phyloP scores from a whole-genome alignment of 257 asterid species.

The Craterostigma plantagineum region DNA sequence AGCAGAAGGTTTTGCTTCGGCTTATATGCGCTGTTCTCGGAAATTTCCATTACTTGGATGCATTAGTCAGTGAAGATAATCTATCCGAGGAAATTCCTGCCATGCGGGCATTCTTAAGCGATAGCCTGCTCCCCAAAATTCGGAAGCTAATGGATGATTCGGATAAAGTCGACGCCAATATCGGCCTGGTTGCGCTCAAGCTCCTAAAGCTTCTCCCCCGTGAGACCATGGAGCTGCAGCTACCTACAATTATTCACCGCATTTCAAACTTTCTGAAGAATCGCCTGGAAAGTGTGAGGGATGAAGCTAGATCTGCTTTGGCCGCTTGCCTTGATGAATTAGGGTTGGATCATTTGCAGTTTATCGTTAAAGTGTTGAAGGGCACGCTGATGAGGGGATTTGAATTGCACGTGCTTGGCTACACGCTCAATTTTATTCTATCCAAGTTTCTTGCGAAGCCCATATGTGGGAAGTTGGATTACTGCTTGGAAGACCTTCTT shows the following conservation, averaged over 20 bases:
- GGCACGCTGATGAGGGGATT: conserved; percentile 67
- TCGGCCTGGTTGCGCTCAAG: conserved; percentile 71
- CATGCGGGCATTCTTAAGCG: conserved; percentile 36
- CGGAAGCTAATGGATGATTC: conserved; percentile 54
- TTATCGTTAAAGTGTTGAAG: conserved; percentile 55
- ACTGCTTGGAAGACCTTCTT: conserved; percentile 71
- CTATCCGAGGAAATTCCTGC: conserved; percentile 18
- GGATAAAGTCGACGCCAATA: conserved; percentile 48
- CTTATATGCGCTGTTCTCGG: conserved; percentile 62
- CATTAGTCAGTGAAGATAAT: conserved; percentile 18
- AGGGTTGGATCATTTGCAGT: conserved; percentile 75
- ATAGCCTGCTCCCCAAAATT: conserved; percentile 56
- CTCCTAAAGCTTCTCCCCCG: conserved; percentile 71
- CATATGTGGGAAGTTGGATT: conserved; percentile 51
- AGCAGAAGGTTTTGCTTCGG: conserved; percentile 49
- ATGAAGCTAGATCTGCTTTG: conserved; percentile 86
- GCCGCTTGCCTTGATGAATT: conserved; percentile 73
- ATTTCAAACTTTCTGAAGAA: conserved; percentile 66
- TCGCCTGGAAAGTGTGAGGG: conserved; percentile 74
- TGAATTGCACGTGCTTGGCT: conserved; percentile 83
- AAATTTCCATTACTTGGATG: conserved; percentile 46
- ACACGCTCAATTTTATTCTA: conserved; percentile 59
- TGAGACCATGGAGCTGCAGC: conserved; percentile 63
- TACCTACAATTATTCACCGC: conserved; percentile 81
- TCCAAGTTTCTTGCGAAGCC: conserved; percentile 47